Conservation (phyloP, 2,329 filamentous ascomycete genomes). For the Fusarium sp. region DNA sequence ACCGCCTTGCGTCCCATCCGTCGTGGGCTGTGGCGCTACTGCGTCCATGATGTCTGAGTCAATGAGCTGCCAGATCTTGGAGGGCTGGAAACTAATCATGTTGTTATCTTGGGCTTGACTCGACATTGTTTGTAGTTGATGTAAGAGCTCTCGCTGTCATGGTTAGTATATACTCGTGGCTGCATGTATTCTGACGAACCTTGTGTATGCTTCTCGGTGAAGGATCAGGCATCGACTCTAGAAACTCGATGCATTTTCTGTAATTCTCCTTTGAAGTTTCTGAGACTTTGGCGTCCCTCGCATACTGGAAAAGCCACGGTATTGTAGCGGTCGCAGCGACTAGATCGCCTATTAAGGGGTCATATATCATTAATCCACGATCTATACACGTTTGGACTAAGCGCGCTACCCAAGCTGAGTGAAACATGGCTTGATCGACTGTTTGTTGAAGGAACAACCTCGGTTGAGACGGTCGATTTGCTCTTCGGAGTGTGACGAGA, state of each 20-base stretch:
- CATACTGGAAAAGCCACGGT: slow-evolving; percentile 39
- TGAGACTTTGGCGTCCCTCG: slow-evolving; percentile 26
- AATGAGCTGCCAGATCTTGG: slow-evolving; percentile 32
- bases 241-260: slow-evolving; percentile 19
- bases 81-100: slow-evolving; percentile 32
- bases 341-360: slow-evolving; percentile 33
- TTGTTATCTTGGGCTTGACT: slow-evolving; percentile 28
- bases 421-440: slow-evolving; percentile 38
- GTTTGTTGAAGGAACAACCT: slow-evolving; percentile 32
- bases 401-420: slow-evolving; percentile 34
- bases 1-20: neutral
- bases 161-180: neutral
- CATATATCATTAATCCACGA: slow-evolving; percentile 23
- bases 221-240: slow-evolving; percentile 29
- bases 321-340: slow-evolving; percentile 37
- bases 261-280: slow-evolving; percentile 31
- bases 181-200: neutral
- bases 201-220: slow-evolving; percentile 20
- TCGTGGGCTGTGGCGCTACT: slow-evolving; percentile 6
- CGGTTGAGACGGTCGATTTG: slow-evolving; percentile 20
- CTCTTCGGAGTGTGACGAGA: slow-evolving; percentile 22
- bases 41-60: slow-evolving; percentile 29
- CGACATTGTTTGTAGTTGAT: slow-evolving; percentile 30
- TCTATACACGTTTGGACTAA: slow-evolving; percentile 36
- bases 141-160: slow-evolving; percentile 6